These are phyloP conservation scores for Coemansia sp. DNA, from an alignment of 192 early-diverging fungal genomes.

Conservation along the genomic window DNA sequence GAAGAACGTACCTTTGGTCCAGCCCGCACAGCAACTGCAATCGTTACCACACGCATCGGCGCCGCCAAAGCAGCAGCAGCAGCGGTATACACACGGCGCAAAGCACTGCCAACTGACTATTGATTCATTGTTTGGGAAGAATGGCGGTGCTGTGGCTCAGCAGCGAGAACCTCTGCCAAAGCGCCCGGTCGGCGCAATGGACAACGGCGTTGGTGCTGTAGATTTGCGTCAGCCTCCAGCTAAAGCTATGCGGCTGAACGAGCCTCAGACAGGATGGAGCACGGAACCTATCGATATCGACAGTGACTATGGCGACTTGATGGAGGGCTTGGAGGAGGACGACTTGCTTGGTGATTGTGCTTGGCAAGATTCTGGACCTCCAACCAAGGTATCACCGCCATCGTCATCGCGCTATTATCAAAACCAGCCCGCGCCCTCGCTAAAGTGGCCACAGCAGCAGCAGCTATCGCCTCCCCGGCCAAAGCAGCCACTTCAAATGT, in stretches of 20 bases:
- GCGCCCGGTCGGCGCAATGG: conserved; percentile 7
- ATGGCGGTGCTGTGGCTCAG: background rate
- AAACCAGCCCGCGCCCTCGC: no score
- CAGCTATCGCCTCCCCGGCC: background rate
- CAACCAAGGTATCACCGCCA: background rate
- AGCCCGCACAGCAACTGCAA: conserved; percentile 5
- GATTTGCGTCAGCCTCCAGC: conserved; percentile 17
- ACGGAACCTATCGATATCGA: conserved; percentile 31
- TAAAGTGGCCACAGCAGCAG: background rate
- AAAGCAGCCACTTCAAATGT: conserved; percentile 12
- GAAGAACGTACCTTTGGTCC: background rate
- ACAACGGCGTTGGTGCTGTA: background rate
- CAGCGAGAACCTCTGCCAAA: conserved; percentile 8
- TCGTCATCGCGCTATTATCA: background rate
- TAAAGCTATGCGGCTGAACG: conserved; percentile 15
- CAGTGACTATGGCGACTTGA: conserved; percentile 35
- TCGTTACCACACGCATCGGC: background rate
- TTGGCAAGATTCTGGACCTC: background rate
- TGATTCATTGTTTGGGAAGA: conserved; percentile 36
- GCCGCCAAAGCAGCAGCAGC: conserved; percentile 8
- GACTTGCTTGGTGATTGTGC: conserved; percentile 16
- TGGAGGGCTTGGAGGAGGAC: conserved; percentile 22
- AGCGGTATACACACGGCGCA: conserved; percentile 14
- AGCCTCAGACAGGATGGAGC: conserved; percentile 1
- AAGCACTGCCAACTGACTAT: conserved; percentile 37